phyloP scores from a whole-genome alignment of 2,329 filamentous ascomycete species.

The Fusarium robinianum region DNA sequence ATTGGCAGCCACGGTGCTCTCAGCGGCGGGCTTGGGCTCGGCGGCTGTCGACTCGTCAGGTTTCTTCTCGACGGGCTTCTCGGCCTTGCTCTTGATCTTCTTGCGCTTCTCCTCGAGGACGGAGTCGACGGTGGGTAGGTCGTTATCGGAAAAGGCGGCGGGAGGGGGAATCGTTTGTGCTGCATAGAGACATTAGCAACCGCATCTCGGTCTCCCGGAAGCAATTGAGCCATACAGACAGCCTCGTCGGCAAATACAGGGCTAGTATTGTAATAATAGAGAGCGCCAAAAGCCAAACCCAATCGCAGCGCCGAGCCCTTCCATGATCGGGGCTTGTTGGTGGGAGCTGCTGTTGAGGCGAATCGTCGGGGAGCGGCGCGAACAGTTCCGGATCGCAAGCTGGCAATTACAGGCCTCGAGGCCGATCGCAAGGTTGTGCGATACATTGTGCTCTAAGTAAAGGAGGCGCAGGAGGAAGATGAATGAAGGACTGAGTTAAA shows the following conservation, averaged over 20 bases:
- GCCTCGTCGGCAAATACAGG: slow-evolving; percentile 84
- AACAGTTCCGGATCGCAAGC: slow-evolving; percentile 47
- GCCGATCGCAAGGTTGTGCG: slow-evolving; percentile 56
- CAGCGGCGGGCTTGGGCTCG: slow-evolving; percentile 36
- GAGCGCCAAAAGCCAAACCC: slow-evolving; percentile 72
- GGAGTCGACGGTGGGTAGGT: slow-evolving; percentile 68
- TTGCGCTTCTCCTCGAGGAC: slow-evolving; percentile 67
- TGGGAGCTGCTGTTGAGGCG: slow-evolving; percentile 56
- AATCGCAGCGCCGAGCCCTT: slow-evolving; percentile 76
- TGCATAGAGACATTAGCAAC: slow-evolving; percentile 23
- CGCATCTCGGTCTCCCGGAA: neutral
- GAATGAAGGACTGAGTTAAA: too few relatives aligned
- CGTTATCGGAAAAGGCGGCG: slow-evolving; percentile 58
- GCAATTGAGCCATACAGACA: slow-evolving; percentile 59
- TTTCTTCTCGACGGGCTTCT: slow-evolving; percentile 35
- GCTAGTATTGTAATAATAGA: slow-evolving; percentile 96
- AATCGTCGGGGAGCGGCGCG: slow-evolving; percentile 53
- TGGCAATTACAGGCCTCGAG: slow-evolving; percentile 50
- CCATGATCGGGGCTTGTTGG: slow-evolving; percentile 76
- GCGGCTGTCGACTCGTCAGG: slow-evolving; percentile 18
- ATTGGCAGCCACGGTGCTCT: slow-evolving; percentile 32
- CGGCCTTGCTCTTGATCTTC: slow-evolving; percentile 45
- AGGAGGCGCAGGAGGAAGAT: too few relatives aligned
- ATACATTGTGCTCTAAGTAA: slow-evolving; percentile 49
- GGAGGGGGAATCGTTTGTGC: slow-evolving; percentile 47